Conservation (phyloP, 306 rosid species). For the Glycine tomentella region DNA sequence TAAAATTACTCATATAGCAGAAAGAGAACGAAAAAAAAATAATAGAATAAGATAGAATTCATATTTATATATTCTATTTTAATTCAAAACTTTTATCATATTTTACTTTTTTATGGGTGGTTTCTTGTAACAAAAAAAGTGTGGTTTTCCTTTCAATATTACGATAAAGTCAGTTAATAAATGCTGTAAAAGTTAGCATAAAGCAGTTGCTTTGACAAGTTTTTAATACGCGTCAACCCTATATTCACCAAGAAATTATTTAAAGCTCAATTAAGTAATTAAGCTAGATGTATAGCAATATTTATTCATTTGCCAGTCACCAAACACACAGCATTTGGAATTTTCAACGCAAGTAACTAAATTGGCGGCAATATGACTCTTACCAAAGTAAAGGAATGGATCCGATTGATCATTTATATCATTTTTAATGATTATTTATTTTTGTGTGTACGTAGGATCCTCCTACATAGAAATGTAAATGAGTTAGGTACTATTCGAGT, state of each 20-base stretch:
- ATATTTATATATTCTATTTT: too few species aligned
- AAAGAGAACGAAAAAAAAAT: too few species aligned
- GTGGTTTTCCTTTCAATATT: neutral
- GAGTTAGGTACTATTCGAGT: neutral
- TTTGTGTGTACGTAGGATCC: neutral
- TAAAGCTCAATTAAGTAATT: neutral
- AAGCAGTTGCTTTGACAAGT: neutral
- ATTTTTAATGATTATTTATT: neutral
- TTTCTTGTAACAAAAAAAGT: neutral
- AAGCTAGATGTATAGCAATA: neutral
- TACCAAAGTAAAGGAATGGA: neutral
- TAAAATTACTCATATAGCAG: too few species aligned
- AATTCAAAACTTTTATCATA: too few species aligned
- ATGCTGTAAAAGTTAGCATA: constrained; percentile 46
- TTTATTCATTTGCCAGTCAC: constrained; percentile 24
- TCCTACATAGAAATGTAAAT: neutral
- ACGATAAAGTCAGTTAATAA: constrained; percentile 4
- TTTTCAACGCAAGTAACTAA: constrained; percentile 33
- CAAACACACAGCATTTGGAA: constrained; percentile 41
- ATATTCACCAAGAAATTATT: constrained; percentile 4
- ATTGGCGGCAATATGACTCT: neutral
- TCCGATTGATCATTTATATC: neutral
- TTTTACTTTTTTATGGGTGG: neutral
- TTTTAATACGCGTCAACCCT: neutral
- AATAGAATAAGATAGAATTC: too few species aligned